Evolutionary conservation across 1,284 basidiomycete genomes (phyloP).

Genomic region (Baeospora myosura): DNA sequence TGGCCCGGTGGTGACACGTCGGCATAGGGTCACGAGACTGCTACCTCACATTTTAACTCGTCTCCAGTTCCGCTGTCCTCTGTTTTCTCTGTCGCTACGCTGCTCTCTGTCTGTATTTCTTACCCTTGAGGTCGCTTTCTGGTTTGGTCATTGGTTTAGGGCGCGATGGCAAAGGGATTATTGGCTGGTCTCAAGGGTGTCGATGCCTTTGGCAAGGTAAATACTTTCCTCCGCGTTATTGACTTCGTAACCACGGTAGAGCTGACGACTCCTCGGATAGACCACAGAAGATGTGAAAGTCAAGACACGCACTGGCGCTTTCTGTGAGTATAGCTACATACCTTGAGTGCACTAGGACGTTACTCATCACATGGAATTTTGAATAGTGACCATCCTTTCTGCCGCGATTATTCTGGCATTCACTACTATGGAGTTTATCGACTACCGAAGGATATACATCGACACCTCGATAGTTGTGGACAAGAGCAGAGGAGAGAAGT

Average conservation of each 20-base stretch:
- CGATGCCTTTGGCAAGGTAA: slow-evolving; percentile 97
- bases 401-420: slow-evolving; percentile 89
- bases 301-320: slow-evolving; percentile 88
- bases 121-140: slow-evolving; percentile 17
- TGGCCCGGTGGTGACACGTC: slow-evolving; percentile 17
- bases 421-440: slow-evolving; percentile 89
- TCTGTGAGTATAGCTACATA: slow-evolving; percentile 50
- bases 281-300: slow-evolving; percentile 98
- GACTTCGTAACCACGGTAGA: slow-evolving; percentile 8
- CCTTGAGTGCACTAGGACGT: slow-evolving; percentile 4
- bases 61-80: slow-evolving; percentile 14
- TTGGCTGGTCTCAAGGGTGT: slow-evolving; percentile 73
- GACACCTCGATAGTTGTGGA: slow-evolving; percentile 92
- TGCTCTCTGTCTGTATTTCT: slow-evolving; percentile 21
- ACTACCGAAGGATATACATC: slow-evolving; percentile 83
- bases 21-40: slow-evolving; percentile 9
- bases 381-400: slow-evolving; percentile 84
- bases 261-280: slow-evolving; percentile 34
- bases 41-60: background rate
- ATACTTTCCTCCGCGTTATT: slow-evolving; percentile 14
- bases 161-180: slow-evolving; percentile 66
- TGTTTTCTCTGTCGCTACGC: slow-evolving; percentile 23
- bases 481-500: slow-evolving; percentile 87
- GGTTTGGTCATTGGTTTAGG: slow-evolving; percentile 9
- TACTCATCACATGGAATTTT: slow-evolving; percentile 4